These are phyloP conservation scores for Epipyxis sp. DNA, from an alignment of 108 stramenopile species.

Conservation along the genomic window DNA sequence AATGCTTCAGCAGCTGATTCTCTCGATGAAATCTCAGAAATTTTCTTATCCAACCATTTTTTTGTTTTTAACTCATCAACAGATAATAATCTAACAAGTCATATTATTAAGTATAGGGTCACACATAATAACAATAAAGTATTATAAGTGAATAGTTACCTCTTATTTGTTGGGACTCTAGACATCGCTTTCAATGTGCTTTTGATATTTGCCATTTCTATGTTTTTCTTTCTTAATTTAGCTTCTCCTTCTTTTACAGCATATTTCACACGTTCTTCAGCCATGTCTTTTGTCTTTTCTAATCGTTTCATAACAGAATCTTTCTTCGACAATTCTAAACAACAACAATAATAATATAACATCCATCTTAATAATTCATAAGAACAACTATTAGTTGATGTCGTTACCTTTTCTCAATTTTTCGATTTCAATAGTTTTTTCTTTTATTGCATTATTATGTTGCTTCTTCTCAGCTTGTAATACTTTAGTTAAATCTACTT, in stretches of 20 bases:
- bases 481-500: conserved; percentile 1
- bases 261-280: conserved; percentile 16
- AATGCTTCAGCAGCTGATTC: conserved; percentile 16
- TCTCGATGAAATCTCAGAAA: neutral
- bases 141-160: too few species aligned
- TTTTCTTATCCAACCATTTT: neutral
- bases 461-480: conserved; percentile 31
- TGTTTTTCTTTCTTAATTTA: neutral
- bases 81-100: too few species aligned
- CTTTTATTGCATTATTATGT: neutral
- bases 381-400: too few species aligned
- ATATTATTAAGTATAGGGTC: too few species aligned
- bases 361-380: too few species aligned
- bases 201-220: too few species aligned
- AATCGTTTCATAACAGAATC: neutral
- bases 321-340: neutral
- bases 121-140: too few species aligned
- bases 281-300: neutral
- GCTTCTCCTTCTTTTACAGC: neutral
- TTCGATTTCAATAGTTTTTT: conserved; percentile 26
- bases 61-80: neutral
- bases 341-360: too few species aligned
- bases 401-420: neutral
- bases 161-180: too few species aligned
- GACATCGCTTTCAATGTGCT: too few species aligned